Base-by-base conservation (phyloP, 768 basidiomycete genomes). In the Tulasnella calospora region DNA sequence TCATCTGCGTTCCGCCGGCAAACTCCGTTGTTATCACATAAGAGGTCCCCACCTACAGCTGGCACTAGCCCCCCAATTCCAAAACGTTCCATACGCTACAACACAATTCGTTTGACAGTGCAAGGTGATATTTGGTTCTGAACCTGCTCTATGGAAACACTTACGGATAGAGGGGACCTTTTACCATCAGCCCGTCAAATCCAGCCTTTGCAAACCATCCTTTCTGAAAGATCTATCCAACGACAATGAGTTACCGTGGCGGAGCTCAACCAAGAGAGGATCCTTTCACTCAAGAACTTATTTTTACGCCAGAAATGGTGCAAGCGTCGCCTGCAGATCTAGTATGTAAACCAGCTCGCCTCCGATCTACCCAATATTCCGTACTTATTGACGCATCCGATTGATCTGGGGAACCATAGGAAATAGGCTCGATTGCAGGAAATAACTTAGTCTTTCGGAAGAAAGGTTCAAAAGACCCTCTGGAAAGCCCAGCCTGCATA, bases 251-350 rank as follows among this genome's bases (percentile, higher is more conserved):
- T 61, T 61, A 61, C 57, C 21, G 57, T 21, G 23, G 57, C 9
- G 57, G 23, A 36, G 12, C 71, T 71, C 71, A 71, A 71, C 8
- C 35, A 71, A 23, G 36, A 3, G n/a, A 36, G 35, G 71, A 36
- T 38, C 71, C 71, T 8, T 44, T 71, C 35, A 36, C 17, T 6
- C 74, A 76, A 40, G 74, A 76, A 12, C 46, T 76, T 33, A 47
- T 76, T 13, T 76, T 76, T 61, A 51, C 74, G 33, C 74, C 74
- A 9, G 74, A 76, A 57, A 76, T 61, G 46, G 51, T 61, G 8
- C 74, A 76, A 51, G 55, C 55, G 5, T 76, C 74, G 10, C 74
- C 74, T 36, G 74, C 44, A 5, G 17, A 57, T 19, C 33, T 76
- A 12, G 74, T 76, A 61, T n/a, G 55, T 8, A 71, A 38, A 69